Base-by-base conservation (phyloP, 495 filamentous ascomycete genomes). In the Lasiosphaeria miniovina region DNA sequence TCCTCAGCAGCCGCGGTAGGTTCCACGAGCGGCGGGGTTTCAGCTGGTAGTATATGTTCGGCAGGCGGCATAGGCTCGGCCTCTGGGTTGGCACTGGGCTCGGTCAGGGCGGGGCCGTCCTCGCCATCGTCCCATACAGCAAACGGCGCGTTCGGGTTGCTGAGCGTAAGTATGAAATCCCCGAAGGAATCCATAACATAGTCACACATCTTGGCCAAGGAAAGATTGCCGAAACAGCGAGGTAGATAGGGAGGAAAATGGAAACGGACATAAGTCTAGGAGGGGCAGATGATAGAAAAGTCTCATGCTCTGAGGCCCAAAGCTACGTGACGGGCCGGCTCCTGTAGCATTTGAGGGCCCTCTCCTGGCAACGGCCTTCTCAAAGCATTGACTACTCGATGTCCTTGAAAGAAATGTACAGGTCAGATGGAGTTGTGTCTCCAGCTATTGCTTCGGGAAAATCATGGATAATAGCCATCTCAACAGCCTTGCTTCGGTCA, bases 151-250 rank as follows among this genome's bases (percentile, higher is more conserved):
- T 36, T 57, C 41, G 31, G 55, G 55, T 57, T 57, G 4, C 31
- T 57, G 5, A 57, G 41, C 32, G 55, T 57, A 32, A 57, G 17
- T 3, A 57, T 36, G n/a, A n/a, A n/a, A n/a, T n/a, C n/a, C n/a
- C n/a, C n/a, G n/a, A n/a, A n/a, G n/a, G n/a, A n/a, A n/a, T n/a
- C n/a, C n/a, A n/a, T n/a, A n/a, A n/a, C n/a, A n/a, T n/a, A n/a
- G n/a, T n/a, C n/a, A n/a, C n/a, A n/a, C n/a, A n/a, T n/a, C n/a
- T n/a, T n/a, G n/a, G n/a, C n/a, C n/a, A n/a, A n/a, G n/a, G n/a
- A n/a, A n/a, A n/a, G n/a, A n/a, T n/a, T n/a, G n/a, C n/a, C n/a
- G n/a, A n/a, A n/a, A n/a, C n/a, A n/a, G n/a, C n/a, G n/a, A n/a
- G n/a, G n/a, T n/a, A n/a, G n/a, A n/a, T n/a, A n/a, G n/a, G n/a